Base-by-base conservation (phyloP, 2,329 filamentous ascomycete species). In the Bipolaris zeicola region DNA sequence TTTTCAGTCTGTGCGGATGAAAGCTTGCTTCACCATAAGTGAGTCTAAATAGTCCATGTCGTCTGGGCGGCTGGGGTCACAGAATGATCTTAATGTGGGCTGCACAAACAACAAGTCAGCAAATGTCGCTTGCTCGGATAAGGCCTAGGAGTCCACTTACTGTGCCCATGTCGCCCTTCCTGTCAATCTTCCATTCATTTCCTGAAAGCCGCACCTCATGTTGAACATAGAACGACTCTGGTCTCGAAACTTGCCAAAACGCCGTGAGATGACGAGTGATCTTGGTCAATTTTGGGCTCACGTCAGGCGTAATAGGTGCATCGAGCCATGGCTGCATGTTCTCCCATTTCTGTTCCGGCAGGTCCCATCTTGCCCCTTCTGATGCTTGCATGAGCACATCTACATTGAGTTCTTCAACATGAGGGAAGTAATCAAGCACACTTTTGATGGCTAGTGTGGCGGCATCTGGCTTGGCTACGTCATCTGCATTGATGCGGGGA, bases 261-360 rank as follows among this genome's bases (percentile, higher is more conserved):
- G 24, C 53, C 6, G 52, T 55, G 6, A 73, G 53, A 33, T 57
- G 60, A 26, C 66, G 62, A 3, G 58, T 59, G 3, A 73, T 60
- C 26, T 58, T 66, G 26, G 47, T 58, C n/a, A 72, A 10, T 2
- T 41, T 43, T n/a, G 38, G 43, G 13, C 52, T 47, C 8, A 51
- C 38, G 3, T 42, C 42, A 4, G 44, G 34, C 18, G 39, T 45
- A 13, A 72, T 43, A 11, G 67, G 57, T 4, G 57, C 53, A 33
- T 71, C 62, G 7, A 74, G 55, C 70, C 70, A 74, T 7, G 62
- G 61, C 33, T 63, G 62, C 26, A 73, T 45, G 7, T 62, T 63
- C 16, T 65, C 65, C 64, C 66, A 68, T 41, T 60, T 66, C 1
- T 59, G 47, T 24, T 70, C 65, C 1, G 69, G 69, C n/a, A 73